Conservation (phyloP, 2,329 filamentous ascomycete species). For the Cladosporium sp. region DNA sequence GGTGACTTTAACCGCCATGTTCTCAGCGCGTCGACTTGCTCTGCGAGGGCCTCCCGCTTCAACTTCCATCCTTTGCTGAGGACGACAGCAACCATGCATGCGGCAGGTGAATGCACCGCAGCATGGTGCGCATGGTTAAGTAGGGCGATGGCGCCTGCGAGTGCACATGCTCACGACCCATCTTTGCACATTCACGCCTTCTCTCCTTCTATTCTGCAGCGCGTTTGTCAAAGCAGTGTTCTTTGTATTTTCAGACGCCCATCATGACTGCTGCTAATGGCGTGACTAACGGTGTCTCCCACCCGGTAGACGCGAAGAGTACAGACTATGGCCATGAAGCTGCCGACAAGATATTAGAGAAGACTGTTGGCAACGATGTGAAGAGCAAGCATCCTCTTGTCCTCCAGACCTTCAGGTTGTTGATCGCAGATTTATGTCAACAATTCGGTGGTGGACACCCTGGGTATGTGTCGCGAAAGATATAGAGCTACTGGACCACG, state of each 20-base stretch:
- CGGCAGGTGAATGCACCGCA: not conserved
- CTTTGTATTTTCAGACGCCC: not conserved
- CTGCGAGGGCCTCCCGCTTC: not conserved
- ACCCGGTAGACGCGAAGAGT: not conserved
- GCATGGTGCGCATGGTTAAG: slow-evolving; percentile 1
- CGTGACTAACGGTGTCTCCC: slow-evolving; percentile 3
- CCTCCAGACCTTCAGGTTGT: slow-evolving; percentile 54
- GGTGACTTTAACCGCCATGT: not conserved
- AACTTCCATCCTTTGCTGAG: not conserved
- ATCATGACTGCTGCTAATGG: slow-evolving; percentile 13
- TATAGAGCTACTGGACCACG: not conserved
- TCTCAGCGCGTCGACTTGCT: slow-evolving; percentile 7
- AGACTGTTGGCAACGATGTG: slow-evolving; percentile 2
- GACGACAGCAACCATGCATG: not conserved
- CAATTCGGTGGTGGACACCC: slow-evolving; percentile 70
- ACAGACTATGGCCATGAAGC: slow-evolving; percentile 14
- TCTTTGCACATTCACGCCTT: not conserved
- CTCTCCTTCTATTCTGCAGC: not conserved
- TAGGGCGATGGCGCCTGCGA: slow-evolving; percentile 1
- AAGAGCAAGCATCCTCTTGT: slow-evolving; percentile 17
- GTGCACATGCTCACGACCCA: not conserved
- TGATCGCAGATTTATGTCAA: slow-evolving; percentile 69
- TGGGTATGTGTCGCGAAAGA: slow-evolving; percentile 38
- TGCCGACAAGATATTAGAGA: slow-evolving; percentile 7
- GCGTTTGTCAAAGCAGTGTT: not conserved